A percentile compares a stretch with the other conserved stretches of the same genome.
Evolutionary conservation across 2,329 filamentous ascomycete species (phyloP).

Genomic region (Aureobasidium lini): DNA sequence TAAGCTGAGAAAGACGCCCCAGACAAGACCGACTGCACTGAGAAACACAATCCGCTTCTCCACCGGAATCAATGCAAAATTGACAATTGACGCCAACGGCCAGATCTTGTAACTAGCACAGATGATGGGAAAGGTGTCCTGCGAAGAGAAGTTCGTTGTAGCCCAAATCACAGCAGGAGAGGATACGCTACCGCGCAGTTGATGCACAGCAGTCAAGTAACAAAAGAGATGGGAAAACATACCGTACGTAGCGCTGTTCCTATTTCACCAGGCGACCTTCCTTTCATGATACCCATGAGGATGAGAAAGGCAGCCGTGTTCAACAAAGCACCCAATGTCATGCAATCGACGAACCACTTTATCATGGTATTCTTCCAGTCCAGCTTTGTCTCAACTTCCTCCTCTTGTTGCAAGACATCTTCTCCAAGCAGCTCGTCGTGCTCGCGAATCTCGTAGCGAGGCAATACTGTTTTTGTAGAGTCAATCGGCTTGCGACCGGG

Average conservation of each 20-base stretch:
- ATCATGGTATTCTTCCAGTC: conserved; percentile 6
- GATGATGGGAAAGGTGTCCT: conserved; percentile 44
- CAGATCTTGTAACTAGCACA: conserved; percentile 65
- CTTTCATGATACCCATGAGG: conserved; percentile 43
- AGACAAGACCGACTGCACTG: conserved; percentile 61
- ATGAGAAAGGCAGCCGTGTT: conserved; percentile 56
- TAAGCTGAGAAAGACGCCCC: conserved; percentile 70
- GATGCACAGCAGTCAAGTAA: not conserved
- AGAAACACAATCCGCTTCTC: conserved; percentile 63
- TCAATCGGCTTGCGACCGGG: conserved; percentile 34
- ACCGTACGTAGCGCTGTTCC: not conserved
- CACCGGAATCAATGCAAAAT: conserved; percentile 64
- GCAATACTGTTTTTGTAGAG: not conserved
- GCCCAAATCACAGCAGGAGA: not conserved
- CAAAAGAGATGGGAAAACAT: not conserved
- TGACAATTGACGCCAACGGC: conserved; percentile 61
- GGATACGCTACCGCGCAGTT: not conserved
- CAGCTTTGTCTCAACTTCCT: not conserved
- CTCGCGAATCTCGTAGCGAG: not conserved
- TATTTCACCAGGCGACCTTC: conserved; percentile 11
- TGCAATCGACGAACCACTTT: conserved; percentile 57
- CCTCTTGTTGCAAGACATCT: not conserved
- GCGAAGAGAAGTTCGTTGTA: not conserved
- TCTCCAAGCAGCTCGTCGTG: not conserved
- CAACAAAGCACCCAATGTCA: conserved; percentile 53